These are phyloP conservation scores for Neopestalotiopsis sp. DNA, from an alignment of 2,329 filamentous ascomycete species.

Conservation along the genomic window DNA sequence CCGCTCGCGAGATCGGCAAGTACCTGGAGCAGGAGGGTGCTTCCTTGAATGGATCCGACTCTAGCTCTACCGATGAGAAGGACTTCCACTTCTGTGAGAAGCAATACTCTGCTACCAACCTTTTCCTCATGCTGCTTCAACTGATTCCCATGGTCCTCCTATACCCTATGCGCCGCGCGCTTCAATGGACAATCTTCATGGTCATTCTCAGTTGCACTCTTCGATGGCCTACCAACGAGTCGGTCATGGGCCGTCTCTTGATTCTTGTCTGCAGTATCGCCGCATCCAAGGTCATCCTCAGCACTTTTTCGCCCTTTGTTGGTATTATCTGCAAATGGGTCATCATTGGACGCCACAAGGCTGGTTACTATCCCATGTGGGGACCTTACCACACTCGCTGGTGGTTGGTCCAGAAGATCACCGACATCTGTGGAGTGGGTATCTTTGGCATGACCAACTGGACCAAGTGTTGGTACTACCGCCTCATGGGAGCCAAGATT, in stretches of 20 bases:
- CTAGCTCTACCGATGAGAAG: constrained; percentile 23
- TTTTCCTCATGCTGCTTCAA: constrained; percentile 54
- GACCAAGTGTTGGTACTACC: constrained; percentile 51
- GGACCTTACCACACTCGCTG: constrained; percentile 62
- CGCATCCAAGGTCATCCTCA: constrained; percentile 45
- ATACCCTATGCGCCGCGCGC: constrained; percentile 55
- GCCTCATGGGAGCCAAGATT: constrained; percentile 58
- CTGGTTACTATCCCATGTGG: constrained; percentile 66
- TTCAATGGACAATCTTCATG: constrained; percentile 60
- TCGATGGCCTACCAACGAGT: constrained; percentile 43
- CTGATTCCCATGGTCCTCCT: constrained; percentile 55
- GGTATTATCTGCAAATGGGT: constrained; percentile 61
- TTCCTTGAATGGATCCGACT: constrained; percentile 20
- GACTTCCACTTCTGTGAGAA: constrained; percentile 40
- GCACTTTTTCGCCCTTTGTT: constrained; percentile 47
- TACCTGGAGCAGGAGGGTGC: constrained; percentile 24
- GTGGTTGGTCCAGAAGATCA: constrained; percentile 63
- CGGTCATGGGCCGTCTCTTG: constrained; percentile 51
- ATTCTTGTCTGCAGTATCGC: constrained; percentile 52
- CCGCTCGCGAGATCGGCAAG: constrained; percentile 45
- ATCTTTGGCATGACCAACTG: constrained; percentile 47
- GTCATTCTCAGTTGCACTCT: constrained; percentile 49
- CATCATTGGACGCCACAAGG: constrained; percentile 57
- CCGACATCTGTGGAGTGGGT: constrained; percentile 54
- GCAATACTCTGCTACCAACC: constrained; percentile 55